phyloP scores from a whole-genome alignment of 2,329 filamentous ascomycete species.

The Paraconiothyrium sp. region DNA sequence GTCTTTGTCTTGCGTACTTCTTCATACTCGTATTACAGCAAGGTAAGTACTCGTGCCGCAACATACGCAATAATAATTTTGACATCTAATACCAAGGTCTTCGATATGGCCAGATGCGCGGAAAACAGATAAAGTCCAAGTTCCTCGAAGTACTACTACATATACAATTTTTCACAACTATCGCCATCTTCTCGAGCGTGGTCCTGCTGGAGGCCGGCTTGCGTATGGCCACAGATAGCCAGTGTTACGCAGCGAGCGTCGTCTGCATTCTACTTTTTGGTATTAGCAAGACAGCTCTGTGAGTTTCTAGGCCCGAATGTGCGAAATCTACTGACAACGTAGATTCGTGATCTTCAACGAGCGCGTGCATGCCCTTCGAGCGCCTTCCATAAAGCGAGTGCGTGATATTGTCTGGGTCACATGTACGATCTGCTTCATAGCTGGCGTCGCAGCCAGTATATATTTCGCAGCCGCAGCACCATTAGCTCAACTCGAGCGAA shows the following conservation, averaged over 20 bases:
- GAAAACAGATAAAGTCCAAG: neutral
- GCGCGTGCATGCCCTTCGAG: neutral
- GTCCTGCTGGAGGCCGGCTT: neutral
- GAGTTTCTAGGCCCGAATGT: neutral
- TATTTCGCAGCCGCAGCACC: neutral
- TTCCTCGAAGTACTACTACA: neutral
- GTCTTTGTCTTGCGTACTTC: neutral
- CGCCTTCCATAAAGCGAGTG: neutral
- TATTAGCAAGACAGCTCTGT: neutral
- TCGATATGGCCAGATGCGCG: neutral
- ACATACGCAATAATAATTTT: neutral
- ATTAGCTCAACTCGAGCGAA: neutral
- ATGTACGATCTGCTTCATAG: neutral
- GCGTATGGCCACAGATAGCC: neutral
- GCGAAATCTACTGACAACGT: neutral
- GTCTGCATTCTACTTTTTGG: neutral
- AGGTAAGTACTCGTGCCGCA: neutral
- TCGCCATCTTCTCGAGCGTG: neutral
- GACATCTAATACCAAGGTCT: neutral
- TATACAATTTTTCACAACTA: neutral
- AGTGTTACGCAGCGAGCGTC: neutral
- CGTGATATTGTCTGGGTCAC: neutral
- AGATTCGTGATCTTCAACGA: constrained; percentile 1
- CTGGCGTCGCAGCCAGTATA: neutral
- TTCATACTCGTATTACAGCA: neutral